These are phyloP conservation scores for Basipetospora chlamydospora DNA, from an alignment of 2,329 filamentous ascomycete species.

Conservation along the genomic window DNA sequence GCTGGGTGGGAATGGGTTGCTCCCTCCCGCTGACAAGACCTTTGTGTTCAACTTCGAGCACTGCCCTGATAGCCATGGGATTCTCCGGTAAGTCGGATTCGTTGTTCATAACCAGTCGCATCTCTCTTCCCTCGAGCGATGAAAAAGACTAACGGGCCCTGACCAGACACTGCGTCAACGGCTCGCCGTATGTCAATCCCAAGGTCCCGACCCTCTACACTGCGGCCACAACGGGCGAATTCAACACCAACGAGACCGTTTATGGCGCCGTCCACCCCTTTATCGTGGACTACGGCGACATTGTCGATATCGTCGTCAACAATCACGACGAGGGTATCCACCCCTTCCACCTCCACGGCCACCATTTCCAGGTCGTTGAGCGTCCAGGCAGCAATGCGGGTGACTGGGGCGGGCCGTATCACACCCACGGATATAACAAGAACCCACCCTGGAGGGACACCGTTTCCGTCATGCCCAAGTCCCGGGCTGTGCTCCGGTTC, in stretches of 20 bases:
- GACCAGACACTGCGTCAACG: constrained; percentile 40
- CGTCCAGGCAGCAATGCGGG: constrained; percentile 22
- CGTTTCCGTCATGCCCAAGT: constrained; percentile 22
- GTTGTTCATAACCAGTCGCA: too few relatives aligned
- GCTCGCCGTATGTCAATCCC: constrained; percentile 50
- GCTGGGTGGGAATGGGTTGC: constrained; percentile 32
- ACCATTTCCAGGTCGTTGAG: constrained; percentile 38
- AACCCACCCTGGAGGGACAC: constrained; percentile 22
- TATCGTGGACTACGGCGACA: constrained; percentile 20
- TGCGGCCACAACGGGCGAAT: constrained; percentile 39
- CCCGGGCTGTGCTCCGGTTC: constrained; percentile 37
- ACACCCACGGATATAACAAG: constrained; percentile 9
- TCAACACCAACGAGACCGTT: constrained; percentile 24
- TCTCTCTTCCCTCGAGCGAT: too few relatives aligned
- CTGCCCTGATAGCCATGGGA: constrained; percentile 45
- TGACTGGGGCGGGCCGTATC: constrained; percentile 18
- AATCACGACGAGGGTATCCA: constrained; percentile 31
- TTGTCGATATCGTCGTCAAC: constrained; percentile 34
- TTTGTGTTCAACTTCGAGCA: constrained; percentile 42
- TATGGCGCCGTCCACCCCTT: constrained; percentile 30
- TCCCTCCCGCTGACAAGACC: constrained; percentile 37
- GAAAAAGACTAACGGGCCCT: constrained; percentile 4
- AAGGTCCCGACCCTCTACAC: constrained; percentile 60
- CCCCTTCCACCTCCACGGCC: constrained; percentile 38
- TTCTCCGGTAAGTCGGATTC: constrained; percentile 30